phyloP scores from a whole-genome alignment of 306 rosid species.

The Astragalus glycyphyllos region DNA sequence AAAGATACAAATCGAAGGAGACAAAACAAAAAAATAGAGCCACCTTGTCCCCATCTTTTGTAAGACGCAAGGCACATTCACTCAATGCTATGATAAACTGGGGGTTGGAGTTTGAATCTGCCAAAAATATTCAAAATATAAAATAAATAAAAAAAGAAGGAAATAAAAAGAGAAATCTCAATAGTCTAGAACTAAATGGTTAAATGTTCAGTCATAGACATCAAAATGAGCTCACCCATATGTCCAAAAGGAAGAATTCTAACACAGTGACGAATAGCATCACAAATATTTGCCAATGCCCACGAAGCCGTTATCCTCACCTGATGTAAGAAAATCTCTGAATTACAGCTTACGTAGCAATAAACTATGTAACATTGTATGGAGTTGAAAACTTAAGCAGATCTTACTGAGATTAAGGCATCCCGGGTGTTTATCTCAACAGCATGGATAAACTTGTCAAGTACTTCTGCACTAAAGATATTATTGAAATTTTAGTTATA shows the following conservation, averaged over 20 bases:
- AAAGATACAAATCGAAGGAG: constrained; percentile 31
- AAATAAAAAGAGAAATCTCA: constrained; percentile 9
- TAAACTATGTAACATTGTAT: neutral
- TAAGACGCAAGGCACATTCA: constrained; percentile 78
- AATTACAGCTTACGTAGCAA: constrained; percentile 29
- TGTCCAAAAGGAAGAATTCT: constrained; percentile 50
- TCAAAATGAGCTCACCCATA: constrained; percentile 58
- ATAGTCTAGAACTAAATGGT: constrained; percentile 15
- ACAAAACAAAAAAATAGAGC: neutral
- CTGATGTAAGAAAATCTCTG: constrained; percentile 50
- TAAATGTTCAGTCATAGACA: constrained; percentile 24
- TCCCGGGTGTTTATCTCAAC: constrained; percentile 79
- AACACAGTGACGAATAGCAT: constrained; percentile 68
- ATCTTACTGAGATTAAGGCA: constrained; percentile 71
- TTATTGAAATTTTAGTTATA: constrained; percentile 34
- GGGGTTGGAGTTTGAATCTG: constrained; percentile 59
- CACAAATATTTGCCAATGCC: constrained; percentile 97
- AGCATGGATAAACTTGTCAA: constrained; percentile 75
- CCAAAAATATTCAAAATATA: constrained; percentile 20
- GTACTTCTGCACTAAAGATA: constrained; percentile 81
- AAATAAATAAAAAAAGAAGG: neutral
- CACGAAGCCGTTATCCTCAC: constrained; percentile 93
- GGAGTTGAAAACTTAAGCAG: neutral
- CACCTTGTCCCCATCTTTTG: constrained; percentile 95
- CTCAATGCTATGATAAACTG: constrained; percentile 58